Conservation (phyloP, 1,284 basidiomycete species). For the Somion occarium region DNA sequence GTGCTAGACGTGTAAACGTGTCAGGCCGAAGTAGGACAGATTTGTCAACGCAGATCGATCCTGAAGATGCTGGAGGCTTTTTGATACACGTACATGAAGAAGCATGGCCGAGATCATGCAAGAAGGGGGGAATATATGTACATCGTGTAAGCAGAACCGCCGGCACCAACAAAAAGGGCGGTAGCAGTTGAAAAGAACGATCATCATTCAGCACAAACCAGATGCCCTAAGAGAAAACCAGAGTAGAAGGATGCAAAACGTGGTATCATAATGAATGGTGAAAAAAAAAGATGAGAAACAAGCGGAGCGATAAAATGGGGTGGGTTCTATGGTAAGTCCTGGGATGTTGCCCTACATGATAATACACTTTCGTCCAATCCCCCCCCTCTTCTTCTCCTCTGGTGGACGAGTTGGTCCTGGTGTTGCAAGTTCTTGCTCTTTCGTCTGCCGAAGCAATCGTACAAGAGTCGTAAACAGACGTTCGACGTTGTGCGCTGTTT, state of each 20-base stretch:
- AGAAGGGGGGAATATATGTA: constrained; percentile 26
- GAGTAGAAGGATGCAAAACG: constrained; percentile 32
- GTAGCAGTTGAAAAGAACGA: constrained; percentile 16
- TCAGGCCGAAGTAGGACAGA: not conserved
- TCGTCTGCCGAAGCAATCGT: constrained; percentile 77
- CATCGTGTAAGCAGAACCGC: constrained; percentile 17
- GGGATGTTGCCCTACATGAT: constrained; percentile 65
- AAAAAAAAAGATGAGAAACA: constrained; percentile 34
- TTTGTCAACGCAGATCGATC: not conserved
- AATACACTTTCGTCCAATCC: constrained; percentile 52
- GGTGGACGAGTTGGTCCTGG: constrained; percentile 26
- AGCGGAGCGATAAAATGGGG: constrained; percentile 30
- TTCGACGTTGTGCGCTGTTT: constrained; percentile 94
- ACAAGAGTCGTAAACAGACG: constrained; percentile 90
- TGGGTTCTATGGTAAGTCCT: constrained; percentile 57
- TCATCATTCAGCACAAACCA: constrained; percentile 23
- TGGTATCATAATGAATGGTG: constrained; percentile 70
- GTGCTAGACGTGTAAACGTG: not conserved
- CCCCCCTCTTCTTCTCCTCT: constrained; percentile 40
- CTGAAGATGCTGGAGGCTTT: constrained; percentile 1
- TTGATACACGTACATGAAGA: constrained; percentile 11
- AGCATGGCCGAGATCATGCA: constrained; percentile 17
- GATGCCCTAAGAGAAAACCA: constrained; percentile 24
- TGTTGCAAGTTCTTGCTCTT: constrained; percentile 32
- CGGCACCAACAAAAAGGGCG: constrained; percentile 8